Base-by-base conservation (phyloP, 2,329 filamentous ascomycete genomes). In the Fusarium poae region DNA sequence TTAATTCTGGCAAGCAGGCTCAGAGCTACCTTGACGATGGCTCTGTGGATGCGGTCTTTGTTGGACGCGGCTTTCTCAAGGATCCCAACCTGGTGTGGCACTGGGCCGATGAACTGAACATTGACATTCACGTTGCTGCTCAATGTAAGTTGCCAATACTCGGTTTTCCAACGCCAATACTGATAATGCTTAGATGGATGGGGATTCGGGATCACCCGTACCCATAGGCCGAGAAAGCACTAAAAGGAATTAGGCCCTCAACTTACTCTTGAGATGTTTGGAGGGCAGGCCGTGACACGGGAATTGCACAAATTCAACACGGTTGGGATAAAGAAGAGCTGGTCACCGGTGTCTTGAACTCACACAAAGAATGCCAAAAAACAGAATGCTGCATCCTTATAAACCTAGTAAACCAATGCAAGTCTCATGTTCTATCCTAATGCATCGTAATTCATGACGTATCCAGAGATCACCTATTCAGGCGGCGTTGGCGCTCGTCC, bases 21-120 rank as follows among this genome's bases (percentile, higher is more conserved):
- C 79, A 86, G 65, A 78, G 82, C 7, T 72, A 86, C 15, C 58
- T 88, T 30, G 75, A 78, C 5, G 78, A 80, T 18, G 76, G 78
- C 10, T 79, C 79, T 5, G 73, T 86, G 0, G 86, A 88, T 72
- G 78, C 81, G 1, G 79, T 82, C 5, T 73, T 84, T 49, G 81
- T 80, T 3, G 86, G 84, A 6, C 78, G 86, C 1, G 76, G 79
- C 66, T 88, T 88, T 70, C 84, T 85, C 75, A 85, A 85, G 74
- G 83, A 87, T 67, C 85, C 86, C 0, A 83, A 83, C 4, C 70
- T 88, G 40, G 84, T 87, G 1, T 85, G 82, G 79, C 67, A 75
- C 6, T 87, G 82, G 79, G 86, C 85, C 3, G 83, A 86, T 37
- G 85, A 88, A 43, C 71, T 88, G 23, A 78, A 79, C 2, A 74